Evolutionary conservation across 306 rosid genomes (phyloP), one percentile per base, ranked within the genome.

Genomic region (Cucumis melo): DNA sequence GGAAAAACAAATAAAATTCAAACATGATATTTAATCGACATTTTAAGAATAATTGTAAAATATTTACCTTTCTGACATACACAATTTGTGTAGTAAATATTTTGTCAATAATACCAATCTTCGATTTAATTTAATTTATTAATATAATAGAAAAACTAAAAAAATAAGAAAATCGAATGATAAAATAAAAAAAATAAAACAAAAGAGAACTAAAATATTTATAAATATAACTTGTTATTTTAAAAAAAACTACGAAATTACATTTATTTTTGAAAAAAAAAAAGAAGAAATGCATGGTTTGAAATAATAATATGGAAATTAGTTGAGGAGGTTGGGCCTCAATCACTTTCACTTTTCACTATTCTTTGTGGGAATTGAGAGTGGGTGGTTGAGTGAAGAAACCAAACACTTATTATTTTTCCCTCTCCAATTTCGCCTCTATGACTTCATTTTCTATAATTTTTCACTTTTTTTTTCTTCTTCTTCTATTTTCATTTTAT

Each of bases 381-480:
- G 71, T 63, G 46, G 71, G 71, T 64, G 48, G 71, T 64, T 64
- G 71, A 64, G 14, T 64, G 16, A 10, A 64, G 71, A 64, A 64
- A 64, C 39, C 6, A 8, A 36, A 34, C 56, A 51, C 20, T 13
- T 38, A 0, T 38, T 7, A 1, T 3, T 0, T 38, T 38, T 38
- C 41, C 6, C 20, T 57, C 8, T 57, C 5, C 24, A 23, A 23
- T 23, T 58, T 59, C 64, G 36, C 8, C 64, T 10, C 1, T 58
- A 11, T 21, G 17, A 4, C 3, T 24, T 59, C 1, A 21, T 23
- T 23, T 59, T 8, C 15, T 27, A n/a, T 0, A 54, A 24, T 13
- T 27, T 34, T 34, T 9, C n/a, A 7, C 67, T 15, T 14, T 7
- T 7, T 61, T 7, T 61, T 61, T 14, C 15, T 61, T 32, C 15